Base-by-base conservation (phyloP, 2,329 filamentous ascomycete species). In the Botrytis hyacinthi region DNA sequence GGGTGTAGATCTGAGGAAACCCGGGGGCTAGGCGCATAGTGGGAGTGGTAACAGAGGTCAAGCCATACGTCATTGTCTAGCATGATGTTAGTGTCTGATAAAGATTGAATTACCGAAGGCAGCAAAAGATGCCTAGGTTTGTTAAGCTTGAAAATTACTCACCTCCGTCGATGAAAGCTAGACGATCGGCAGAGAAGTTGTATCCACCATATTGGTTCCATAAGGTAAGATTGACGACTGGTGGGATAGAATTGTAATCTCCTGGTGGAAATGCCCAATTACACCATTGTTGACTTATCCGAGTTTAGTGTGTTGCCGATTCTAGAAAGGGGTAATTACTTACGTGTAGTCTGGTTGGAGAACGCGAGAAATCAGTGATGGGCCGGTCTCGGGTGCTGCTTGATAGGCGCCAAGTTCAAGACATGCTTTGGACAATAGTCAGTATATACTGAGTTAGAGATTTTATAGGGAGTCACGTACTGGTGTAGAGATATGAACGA, bases 91-190 rank as follows among this genome's bases (percentile, higher is more conserved):
- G 66, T 70, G 22, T n/a, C n/a, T 70, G 54, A 22, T 48, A 16
- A 44, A 44, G 16, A 18, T 32, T 40, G 32, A 18, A 37, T 54
- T 6, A 26, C 5, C 10, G 5, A 14, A 40, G 10, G 20, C 32
- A 26, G 44, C 5, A 26, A 42, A 60, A 8, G 14, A 4, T 26
- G 37, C 40, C 57, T 20, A 6, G 12, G 16, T 20, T 44, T 35
- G 32, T 16, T 26, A 20, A 57, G 22, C 48, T 37, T 57, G 32
- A 37, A 14, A 37, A 32, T n/a, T 32, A 72, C 82, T 71, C 73
- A 75, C 83, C 82, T 16, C 86, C 86, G 74, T 88, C 86, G 71
- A 88, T 86, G 51, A 87, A 83, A 6, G 85, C 85, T 1, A 88
- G 80, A 5, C 86, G 81, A 54, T 84, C 81, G 9, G 85, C 85